Base-by-base conservation (phyloP, 345 rosid genomes). In the Heritiera littoralis region DNA sequence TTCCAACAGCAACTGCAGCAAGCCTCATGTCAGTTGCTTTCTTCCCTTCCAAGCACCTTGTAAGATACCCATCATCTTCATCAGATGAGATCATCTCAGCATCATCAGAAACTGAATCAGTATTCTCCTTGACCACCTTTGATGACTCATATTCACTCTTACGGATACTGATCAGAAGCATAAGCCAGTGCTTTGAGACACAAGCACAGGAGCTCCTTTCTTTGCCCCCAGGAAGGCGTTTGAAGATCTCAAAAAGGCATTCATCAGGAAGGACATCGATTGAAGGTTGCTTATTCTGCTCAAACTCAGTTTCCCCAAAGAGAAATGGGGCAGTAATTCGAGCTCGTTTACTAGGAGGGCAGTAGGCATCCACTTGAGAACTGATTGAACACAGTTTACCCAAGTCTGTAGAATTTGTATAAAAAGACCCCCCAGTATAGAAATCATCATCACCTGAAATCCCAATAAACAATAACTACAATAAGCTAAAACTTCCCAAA, bases 121-220 rank as follows among this genome's bases (percentile, higher is more conserved):
- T 40, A 9, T 9, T 73, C 68, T 77, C 84, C 73, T 70, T 13
- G 3, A 70, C 77, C 55, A 41, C 69, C 75, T 66, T 77, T 6
- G 56, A 72, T 20, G 82, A 77, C 49, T 69, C 70, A 30, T 81
- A 74, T 78, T 92, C 97, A 28, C 84, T 61, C 82, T 82, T 87
- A 20, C 88, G 82, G 58, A 92, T 87, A 78, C 83, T 85, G 80
- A 89, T 88, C 78, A 92, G 68, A 14, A 89, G 79, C 80, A 80
- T 81, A 82, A 92, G 91, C 97, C 94, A 92, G 38, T 76, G 86
- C 85, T 88, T 92, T 69, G 94, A 92, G 41, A 91, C 97, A 69
- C 86, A 87, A 78, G 92, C 90, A 72, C 88, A 87, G 7, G 88
- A 46, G 67, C 89, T 85, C 84, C 89, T 86, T 63, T 90, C 96